Evolutionary conservation across 2,329 filamentous ascomycete species (phyloP).

Genomic region (Simplicillium sp.): DNA sequence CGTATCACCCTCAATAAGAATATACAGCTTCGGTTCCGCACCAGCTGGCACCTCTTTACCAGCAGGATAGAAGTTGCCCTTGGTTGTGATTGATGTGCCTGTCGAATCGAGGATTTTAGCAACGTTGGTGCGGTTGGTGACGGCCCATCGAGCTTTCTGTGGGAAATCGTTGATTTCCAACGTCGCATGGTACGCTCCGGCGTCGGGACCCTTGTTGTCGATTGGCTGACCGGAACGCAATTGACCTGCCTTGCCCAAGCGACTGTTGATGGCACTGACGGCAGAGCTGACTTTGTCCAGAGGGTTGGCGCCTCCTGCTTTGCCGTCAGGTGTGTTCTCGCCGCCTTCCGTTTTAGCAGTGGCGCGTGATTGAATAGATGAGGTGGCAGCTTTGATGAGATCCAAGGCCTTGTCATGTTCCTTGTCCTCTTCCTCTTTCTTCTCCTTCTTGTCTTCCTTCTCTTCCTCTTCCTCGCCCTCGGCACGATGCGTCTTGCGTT

Average conservation of each 20-base stretch:
- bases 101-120: slow-evolving; percentile 95
- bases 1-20: slow-evolving; percentile 94
- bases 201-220: slow-evolving; percentile 97
- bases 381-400: slow-evolving; percentile 53
- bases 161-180: slow-evolving; percentile 99
- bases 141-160: slow-evolving; percentile 95
- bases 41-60: slow-evolving; percentile 71
- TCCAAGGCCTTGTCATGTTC: slow-evolving; percentile 61
- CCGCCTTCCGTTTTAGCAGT: slow-evolving; percentile 31
- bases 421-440: slow-evolving; percentile 59
- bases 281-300: slow-evolving; percentile 86
- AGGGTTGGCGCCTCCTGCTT: slow-evolving; percentile 53
- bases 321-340: slow-evolving; percentile 33
- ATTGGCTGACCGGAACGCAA: slow-evolving; percentile 88
- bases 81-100: slow-evolving; percentile 93
- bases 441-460: slow-evolving; percentile 65
- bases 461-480: slow-evolving; percentile 77
- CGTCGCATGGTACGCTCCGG: slow-evolving; percentile 91
- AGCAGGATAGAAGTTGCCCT: slow-evolving; percentile 78
- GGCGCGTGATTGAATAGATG: slow-evolving; percentile 45
- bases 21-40: slow-evolving; percentile 89
- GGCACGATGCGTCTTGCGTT: slow-evolving; percentile 83
- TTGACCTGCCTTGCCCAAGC: slow-evolving; percentile 80
- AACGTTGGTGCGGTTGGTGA: slow-evolving; percentile 97
- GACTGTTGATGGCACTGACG: slow-evolving; percentile 81